Evolutionary conservation across 805 yeast genomes (phyloP).

Genomic region (Wickerhamiella azymoides): DNA sequence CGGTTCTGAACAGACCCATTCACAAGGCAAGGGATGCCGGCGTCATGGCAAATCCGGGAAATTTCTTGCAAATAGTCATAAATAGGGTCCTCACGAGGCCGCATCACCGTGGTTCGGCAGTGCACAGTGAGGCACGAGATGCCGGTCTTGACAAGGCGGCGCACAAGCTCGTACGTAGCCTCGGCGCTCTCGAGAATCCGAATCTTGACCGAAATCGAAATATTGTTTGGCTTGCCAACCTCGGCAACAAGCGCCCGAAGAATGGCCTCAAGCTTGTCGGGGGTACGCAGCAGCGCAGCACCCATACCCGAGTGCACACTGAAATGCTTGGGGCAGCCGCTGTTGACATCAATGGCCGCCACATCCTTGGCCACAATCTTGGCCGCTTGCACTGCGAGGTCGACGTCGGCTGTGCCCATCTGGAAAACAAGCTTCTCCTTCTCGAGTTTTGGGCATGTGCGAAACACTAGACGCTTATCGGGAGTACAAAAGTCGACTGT

Average conservation of each 20-base stretch:
- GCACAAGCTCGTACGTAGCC: constrained; percentile 46
- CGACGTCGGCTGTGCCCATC: constrained; percentile 76
- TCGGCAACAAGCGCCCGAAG: constrained; percentile 53
- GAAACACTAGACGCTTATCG: constrained; percentile 43
- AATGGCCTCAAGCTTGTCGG: constrained; percentile 63
- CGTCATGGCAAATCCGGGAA: constrained; percentile 42
- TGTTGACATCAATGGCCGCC: constrained; percentile 83
- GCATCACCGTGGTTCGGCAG: constrained; percentile 80
- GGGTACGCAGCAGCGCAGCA: constrained; percentile 74
- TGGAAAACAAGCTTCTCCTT: constrained; percentile 66
- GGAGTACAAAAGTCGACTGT: constrained; percentile 26
- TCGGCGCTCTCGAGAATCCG: constrained; percentile 55
- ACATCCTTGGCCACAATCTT: constrained; percentile 69
- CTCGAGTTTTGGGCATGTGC: constrained; percentile 57
- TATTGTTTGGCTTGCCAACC: constrained; percentile 62
- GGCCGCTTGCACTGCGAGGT: constrained; percentile 81
- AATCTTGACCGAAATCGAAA: constrained; percentile 85
- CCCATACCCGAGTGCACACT: constrained; percentile 96
- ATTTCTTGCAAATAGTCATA: constrained; percentile 55
- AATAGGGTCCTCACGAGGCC: constrained; percentile 65
- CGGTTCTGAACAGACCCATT: constrained; percentile 62
- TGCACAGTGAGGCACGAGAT: constrained; percentile 77
- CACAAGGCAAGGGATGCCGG: constrained; percentile 58
- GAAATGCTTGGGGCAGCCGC: constrained; percentile 96
- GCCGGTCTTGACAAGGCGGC: constrained; percentile 56